Conservation (phyloP, 2,329 filamentous ascomycete species). For the Talaromyces sp. region DNA sequence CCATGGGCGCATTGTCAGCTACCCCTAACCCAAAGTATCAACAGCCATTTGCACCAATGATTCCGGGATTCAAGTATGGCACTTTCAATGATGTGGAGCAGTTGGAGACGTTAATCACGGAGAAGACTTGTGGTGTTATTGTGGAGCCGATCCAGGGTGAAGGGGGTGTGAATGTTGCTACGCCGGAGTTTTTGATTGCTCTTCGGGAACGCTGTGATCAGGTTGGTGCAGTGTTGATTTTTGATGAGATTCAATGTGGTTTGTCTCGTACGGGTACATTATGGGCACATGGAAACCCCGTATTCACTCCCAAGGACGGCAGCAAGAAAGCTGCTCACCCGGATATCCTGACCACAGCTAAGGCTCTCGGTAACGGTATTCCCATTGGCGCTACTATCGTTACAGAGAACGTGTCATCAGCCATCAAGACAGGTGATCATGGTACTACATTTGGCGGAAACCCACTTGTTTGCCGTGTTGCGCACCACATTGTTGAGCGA, state of each 20-base stretch:
- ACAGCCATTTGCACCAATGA: slow-evolving; percentile 88
- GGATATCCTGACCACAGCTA: slow-evolving; percentile 89
- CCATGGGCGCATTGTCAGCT: slow-evolving; percentile 91
- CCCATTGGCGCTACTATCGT: slow-evolving; percentile 82
- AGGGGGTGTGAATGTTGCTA: slow-evolving; percentile 83
- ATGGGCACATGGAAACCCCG: slow-evolving; percentile 80
- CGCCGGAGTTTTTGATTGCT: slow-evolving; percentile 75
- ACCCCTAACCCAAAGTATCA: slow-evolving; percentile 99
- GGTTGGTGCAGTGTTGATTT: slow-evolving; percentile 84
- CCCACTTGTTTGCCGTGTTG: slow-evolving; percentile 77
- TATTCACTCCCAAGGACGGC: slow-evolving; percentile 42
- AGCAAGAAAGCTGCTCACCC: slow-evolving; percentile 70
- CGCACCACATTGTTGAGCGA: slow-evolving; percentile 77
- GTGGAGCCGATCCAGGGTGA: slow-evolving; percentile 97
- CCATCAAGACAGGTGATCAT: slow-evolving; percentile 74
- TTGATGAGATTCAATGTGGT: slow-evolving; percentile 97
- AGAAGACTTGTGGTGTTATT: slow-evolving; percentile 88
- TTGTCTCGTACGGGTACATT: slow-evolving; percentile 80
- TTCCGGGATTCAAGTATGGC: slow-evolving; percentile 87
- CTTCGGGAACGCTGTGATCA: slow-evolving; percentile 81
- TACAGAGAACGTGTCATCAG: slow-evolving; percentile 62
- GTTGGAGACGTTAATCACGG: slow-evolving; percentile 71
- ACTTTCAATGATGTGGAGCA: slow-evolving; percentile 75
- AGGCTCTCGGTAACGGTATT: slow-evolving; percentile 94
- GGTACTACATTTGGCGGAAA: slow-evolving; percentile 94